Conservation (phyloP, 2,329 filamentous ascomycete species). For the Fusarium sp. region DNA sequence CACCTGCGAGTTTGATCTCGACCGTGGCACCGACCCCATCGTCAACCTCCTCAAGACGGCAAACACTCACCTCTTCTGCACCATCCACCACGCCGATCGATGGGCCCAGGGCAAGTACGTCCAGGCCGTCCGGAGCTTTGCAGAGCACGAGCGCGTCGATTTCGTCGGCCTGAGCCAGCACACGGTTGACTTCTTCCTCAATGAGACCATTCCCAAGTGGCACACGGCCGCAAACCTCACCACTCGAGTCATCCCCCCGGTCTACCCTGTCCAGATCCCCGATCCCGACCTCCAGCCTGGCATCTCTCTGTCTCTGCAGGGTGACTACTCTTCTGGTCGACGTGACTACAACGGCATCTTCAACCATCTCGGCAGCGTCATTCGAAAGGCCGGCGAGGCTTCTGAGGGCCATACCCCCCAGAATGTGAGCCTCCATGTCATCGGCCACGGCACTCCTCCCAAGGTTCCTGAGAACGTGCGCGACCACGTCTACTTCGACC, state of each 20-base stretch:
- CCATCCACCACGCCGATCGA: constrained; percentile 45
- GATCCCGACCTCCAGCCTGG: constrained; percentile 25
- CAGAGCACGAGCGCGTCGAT: constrained; percentile 36
- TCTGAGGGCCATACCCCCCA: constrained; percentile 8
- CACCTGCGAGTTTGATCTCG: constrained; percentile 46
- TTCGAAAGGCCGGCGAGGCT: constrained; percentile 36
- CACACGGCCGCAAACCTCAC: constrained; percentile 26
- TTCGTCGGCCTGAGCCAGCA: constrained; percentile 46
- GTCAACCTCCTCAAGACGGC: constrained; percentile 35
- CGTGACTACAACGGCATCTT: constrained; percentile 45
- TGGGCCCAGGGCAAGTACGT: constrained; percentile 41
- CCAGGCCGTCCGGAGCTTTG: constrained; percentile 36
- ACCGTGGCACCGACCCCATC: constrained; percentile 26
- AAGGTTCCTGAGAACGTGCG: constrained; percentile 39
- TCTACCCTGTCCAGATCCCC: constrained; percentile 41
- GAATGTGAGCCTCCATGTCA: constrained; percentile 42
- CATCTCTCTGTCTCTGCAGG: constrained; percentile 45
- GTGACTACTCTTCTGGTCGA: constrained; percentile 44
- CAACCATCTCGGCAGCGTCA: constrained; percentile 39
- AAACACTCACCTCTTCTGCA: constrained; percentile 44
- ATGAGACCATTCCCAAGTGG: constrained; percentile 40
- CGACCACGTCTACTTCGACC: constrained; percentile 41
- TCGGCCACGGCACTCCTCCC: constrained; percentile 43
- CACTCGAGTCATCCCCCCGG: constrained; percentile 42
- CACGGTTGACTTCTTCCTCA: constrained; percentile 40